Percentiles rank a stretch among this genome's conserved stretches.
Evolutionary conservation across 2,329 filamentous ascomycete species (phyloP).

Genomic region (Bimuria novae-zelandiae): DNA sequence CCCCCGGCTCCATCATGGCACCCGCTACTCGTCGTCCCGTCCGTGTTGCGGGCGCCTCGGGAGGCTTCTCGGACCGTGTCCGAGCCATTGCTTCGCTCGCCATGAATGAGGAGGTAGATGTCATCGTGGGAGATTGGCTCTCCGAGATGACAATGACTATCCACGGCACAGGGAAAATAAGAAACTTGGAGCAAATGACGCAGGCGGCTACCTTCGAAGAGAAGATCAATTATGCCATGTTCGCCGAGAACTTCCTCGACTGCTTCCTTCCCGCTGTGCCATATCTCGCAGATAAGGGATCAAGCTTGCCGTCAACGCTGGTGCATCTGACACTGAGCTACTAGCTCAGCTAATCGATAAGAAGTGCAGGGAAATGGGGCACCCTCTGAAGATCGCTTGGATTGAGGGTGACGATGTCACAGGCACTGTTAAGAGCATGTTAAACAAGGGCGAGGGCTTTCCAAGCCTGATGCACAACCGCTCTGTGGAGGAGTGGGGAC

Average conservation of each 20-base stretch:
- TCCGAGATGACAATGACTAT: slow-evolving; percentile 39
- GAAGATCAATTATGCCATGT: slow-evolving; percentile 34
- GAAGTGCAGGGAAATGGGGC: slow-evolving; percentile 29
- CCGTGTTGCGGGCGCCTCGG: slow-evolving; percentile 50
- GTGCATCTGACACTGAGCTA: slow-evolving; percentile 34
- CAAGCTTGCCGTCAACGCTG: slow-evolving; percentile 40
- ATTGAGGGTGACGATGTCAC: slow-evolving; percentile 51
- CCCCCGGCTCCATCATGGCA: slow-evolving; percentile 20
- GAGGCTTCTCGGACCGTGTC: slow-evolving; percentile 52
- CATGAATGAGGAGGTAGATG: slow-evolving; percentile 39
- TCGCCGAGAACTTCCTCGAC: slow-evolving; percentile 53
- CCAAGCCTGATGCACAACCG: slow-evolving; percentile 46
- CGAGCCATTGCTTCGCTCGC: slow-evolving; percentile 50
- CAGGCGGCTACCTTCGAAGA: slow-evolving; percentile 49
- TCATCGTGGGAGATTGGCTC: slow-evolving; percentile 41
- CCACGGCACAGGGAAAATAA: slow-evolving; percentile 30
- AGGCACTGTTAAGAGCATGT: slow-evolving; percentile 41
- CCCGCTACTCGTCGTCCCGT: slow-evolving; percentile 38
- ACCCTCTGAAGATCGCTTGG: slow-evolving; percentile 42
- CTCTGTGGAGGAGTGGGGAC: slow-evolving; percentile 42
- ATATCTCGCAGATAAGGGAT: slow-evolving; percentile 34
- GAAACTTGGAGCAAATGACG: slow-evolving; percentile 47
- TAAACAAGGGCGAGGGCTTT: slow-evolving; percentile 45
- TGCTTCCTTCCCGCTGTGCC: slow-evolving; percentile 48
- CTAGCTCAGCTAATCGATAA: slow-evolving; percentile 33